Conservation (phyloP, 176 grass and related monocot species). For the Phyllostachys edulis region DNA sequence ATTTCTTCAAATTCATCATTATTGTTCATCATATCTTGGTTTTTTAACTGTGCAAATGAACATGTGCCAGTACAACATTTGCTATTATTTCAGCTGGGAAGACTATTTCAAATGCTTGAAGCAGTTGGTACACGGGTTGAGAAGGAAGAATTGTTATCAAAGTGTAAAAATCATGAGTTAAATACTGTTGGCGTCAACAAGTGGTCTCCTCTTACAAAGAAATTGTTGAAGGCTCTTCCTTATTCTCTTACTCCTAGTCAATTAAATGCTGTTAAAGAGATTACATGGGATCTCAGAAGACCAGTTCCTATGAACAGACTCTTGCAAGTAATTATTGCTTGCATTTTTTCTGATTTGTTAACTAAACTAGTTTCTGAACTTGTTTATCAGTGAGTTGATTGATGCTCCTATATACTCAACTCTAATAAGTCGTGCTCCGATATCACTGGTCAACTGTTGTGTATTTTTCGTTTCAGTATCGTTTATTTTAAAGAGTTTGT, state of each 20-base stretch:
- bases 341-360: conserved; percentile 31
- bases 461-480: conserved; percentile 1
- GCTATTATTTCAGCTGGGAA: conserved; percentile 70
- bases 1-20: conserved; percentile 30
- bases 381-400: conserved; percentile 26
- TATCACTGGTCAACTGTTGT: no score
- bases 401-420: neutral
- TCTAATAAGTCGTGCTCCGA: neutral
- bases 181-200: conserved; percentile 52
- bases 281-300: conserved; percentile 96
- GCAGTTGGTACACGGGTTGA: conserved; percentile 70
- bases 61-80: conserved; percentile 14
- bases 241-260: conserved; percentile 88
- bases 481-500: conserved; percentile 34
- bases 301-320: conserved; percentile 94
- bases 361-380: conserved; percentile 26
- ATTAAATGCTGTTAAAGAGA: conserved; percentile 86
- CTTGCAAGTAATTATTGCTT: conserved; percentile 66
- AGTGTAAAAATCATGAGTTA: conserved; percentile 70
- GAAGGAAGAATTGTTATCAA: conserved; percentile 76
- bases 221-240: conserved; percentile 67
- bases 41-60: conserved; percentile 21
- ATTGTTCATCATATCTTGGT: neutral
- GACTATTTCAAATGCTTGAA: conserved; percentile 92
- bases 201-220: conserved; percentile 75